Conservation (phyloP, 2,329 filamentous ascomycete species). For the Aspergillus awamori region DNA sequence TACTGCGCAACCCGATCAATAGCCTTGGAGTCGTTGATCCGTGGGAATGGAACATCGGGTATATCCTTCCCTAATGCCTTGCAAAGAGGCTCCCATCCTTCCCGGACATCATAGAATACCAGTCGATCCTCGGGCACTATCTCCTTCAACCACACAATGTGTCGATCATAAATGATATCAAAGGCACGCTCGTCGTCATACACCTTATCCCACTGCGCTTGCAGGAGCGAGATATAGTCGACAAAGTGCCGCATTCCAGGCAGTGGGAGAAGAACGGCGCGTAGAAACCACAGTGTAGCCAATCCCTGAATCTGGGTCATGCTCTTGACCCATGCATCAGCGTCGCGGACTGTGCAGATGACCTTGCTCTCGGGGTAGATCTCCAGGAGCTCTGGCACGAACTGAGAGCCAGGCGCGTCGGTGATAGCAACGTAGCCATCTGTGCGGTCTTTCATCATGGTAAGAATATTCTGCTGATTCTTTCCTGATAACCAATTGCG, state of each 20-base stretch:
- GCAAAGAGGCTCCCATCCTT: conserved; percentile 54
- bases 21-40: conserved; percentile 37
- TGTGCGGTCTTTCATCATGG: conserved; percentile 13
- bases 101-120: conserved; percentile 42
- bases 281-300: conserved; percentile 25
- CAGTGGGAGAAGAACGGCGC: conserved; percentile 27
- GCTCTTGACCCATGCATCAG: conserved; percentile 25
- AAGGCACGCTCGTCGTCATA: conserved; percentile 16
- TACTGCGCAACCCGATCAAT: conserved; percentile 22
- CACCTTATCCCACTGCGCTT: conserved; percentile 24
- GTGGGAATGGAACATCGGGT: conserved; percentile 44
- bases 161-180: conserved; percentile 20
- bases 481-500: not conserved
- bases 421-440: conserved; percentile 52
- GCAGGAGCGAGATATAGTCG: conserved; percentile 22
- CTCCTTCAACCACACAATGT: conserved; percentile 30
- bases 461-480: not conserved
- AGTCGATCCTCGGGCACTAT: conserved; percentile 35
- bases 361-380: conserved; percentile 55
- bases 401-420: conserved; percentile 49
- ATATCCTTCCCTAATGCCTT: conserved; percentile 45
- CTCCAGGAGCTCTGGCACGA: conserved; percentile 52
- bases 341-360: conserved; percentile 42
- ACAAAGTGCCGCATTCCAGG: conserved; percentile 31
- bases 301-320: conserved; percentile 24